These are phyloP conservation scores for Hirschioporus abietinus DNA, from an alignment of 768 basidiomycete species.

Conservation along the genomic window DNA sequence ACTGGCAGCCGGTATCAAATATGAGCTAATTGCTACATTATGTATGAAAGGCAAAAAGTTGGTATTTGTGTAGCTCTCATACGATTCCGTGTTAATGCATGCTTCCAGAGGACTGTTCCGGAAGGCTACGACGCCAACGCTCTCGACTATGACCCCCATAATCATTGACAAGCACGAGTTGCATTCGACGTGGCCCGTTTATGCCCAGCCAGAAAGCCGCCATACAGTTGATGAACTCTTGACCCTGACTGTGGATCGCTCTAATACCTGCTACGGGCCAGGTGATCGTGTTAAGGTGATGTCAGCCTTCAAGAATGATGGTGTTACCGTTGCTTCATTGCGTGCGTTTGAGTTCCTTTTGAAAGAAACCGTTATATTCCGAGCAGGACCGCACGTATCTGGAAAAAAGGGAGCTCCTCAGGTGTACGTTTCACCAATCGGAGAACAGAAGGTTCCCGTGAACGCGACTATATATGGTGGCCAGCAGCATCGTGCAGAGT, in stretches of 20 bases:
- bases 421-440: constrained; percentile 47
- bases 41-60: constrained; percentile 85
- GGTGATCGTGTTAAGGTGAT: constrained; percentile 73
- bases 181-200: constrained; percentile 91
- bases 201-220: constrained; percentile 73
- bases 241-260: constrained; percentile 69
- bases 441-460: constrained; percentile 67
- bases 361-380: constrained; percentile 71
- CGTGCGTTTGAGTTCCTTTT: constrained; percentile 82
- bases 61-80: constrained; percentile 16
- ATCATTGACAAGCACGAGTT: constrained; percentile 92
- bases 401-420: constrained; percentile 59
- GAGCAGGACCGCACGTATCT: constrained; percentile 47
- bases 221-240: constrained; percentile 61
- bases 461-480: constrained; percentile 74
- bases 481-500: constrained; percentile 64
- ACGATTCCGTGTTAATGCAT: constrained; percentile 6
- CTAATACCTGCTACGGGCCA: constrained; percentile 78
- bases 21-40: constrained; percentile 85
- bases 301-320: constrained; percentile 70
- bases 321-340: constrained; percentile 60
- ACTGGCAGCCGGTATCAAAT: constrained; percentile 68
- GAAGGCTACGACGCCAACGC: constrained; percentile 64
- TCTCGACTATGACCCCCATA: constrained; percentile 64
- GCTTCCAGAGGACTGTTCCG: constrained; percentile 72